phyloP scores from a whole-genome alignment of 768 basidiomycete genomes.

The Chalciporus chontae region DNA sequence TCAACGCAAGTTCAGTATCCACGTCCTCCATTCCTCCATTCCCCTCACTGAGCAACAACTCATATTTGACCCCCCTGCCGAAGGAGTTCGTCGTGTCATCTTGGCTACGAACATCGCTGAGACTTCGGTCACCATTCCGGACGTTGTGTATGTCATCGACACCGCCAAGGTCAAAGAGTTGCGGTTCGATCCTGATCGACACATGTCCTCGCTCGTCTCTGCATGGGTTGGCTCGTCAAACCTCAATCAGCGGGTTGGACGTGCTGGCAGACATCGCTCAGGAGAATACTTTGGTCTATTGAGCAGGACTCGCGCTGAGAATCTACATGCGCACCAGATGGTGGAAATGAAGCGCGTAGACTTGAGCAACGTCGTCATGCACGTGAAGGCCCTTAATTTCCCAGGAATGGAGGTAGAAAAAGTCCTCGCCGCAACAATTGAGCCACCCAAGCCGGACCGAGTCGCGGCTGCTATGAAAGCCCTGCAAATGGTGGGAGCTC shows the following conservation, averaged over 20 bases:
- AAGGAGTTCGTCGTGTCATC: slow-evolving; percentile 81
- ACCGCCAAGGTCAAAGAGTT: slow-evolving; percentile 85
- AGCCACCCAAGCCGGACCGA: slow-evolving; percentile 77
- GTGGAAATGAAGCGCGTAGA: slow-evolving; percentile 96
- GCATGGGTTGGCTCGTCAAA: slow-evolving; percentile 92
- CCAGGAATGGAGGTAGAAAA: slow-evolving; percentile 84
- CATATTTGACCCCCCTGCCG: slow-evolving; percentile 79
- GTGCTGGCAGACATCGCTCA: slow-evolving; percentile 86
- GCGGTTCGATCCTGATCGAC: slow-evolving; percentile 82
- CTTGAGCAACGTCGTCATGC: slow-evolving; percentile 92
- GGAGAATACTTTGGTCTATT: slow-evolving; percentile 91
- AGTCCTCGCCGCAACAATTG: slow-evolving; percentile 80
- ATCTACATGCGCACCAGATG: slow-evolving; percentile 74
- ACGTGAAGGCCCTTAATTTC: slow-evolving; percentile 89
- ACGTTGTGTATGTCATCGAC: slow-evolving; percentile 93
- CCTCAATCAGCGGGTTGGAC: slow-evolving; percentile 85
- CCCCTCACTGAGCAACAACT: slow-evolving; percentile 86
- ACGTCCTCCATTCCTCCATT: slow-evolving; percentile 85
- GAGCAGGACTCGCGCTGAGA: slow-evolving; percentile 53
- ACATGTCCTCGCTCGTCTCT: slow-evolving; percentile 84
- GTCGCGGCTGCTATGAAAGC: slow-evolving; percentile 76
- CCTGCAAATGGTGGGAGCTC: slow-evolving; percentile 82
- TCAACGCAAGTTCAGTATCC: slow-evolving; percentile 57
- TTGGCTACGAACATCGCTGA: slow-evolving; percentile 95
- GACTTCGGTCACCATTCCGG: slow-evolving; percentile 92